phyloP scores from a whole-genome alignment of 179 eudicot species.

The Spergularia azorica region DNA sequence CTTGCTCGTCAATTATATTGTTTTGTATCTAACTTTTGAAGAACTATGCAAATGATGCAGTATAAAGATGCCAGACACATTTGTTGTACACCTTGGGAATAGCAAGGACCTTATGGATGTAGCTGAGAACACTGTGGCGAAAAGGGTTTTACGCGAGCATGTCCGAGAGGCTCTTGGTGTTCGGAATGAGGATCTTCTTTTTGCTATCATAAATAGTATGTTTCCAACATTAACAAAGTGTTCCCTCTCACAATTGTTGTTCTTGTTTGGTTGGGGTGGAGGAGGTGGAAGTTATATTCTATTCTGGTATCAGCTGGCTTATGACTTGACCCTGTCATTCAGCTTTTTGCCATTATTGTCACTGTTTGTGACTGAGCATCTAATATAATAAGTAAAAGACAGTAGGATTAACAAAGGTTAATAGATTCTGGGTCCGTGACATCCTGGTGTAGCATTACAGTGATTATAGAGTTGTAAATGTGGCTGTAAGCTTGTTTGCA shows the following conservation, averaged over 20 bases:
- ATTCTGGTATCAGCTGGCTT: not conserved
- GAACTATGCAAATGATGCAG: slow-evolving; percentile 39
- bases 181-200: slow-evolving; percentile 80
- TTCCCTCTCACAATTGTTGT: not conserved
- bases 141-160: slow-evolving; percentile 83
- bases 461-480: not conserved
- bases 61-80: slow-evolving; percentile 85
- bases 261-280: not conserved
- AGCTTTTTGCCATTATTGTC: not conserved
- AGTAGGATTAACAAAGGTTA: slow-evolving; percentile 1
- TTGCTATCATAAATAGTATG: slow-evolving; percentile 87
- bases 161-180: slow-evolving; percentile 91
- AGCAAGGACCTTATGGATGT: slow-evolving; percentile 95
- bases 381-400: not conserved
- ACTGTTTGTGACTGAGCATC: not conserved
- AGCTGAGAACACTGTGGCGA: slow-evolving; percentile 87
- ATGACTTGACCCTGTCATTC: not conserved
- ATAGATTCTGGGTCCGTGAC: not conserved
- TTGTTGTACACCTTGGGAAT: slow-evolving; percentile 96
- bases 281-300: not conserved
- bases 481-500: not conserved
- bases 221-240: slow-evolving; percentile 4
- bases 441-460: not conserved
- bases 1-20: slow-evolving; percentile 9
- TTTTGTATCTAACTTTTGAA: slow-evolving; percentile 13